These are phyloP conservation scores for Leccinum cinnamomeum DNA, from an alignment of 1,284 basidiomycete species.

Conservation along the genomic window DNA sequence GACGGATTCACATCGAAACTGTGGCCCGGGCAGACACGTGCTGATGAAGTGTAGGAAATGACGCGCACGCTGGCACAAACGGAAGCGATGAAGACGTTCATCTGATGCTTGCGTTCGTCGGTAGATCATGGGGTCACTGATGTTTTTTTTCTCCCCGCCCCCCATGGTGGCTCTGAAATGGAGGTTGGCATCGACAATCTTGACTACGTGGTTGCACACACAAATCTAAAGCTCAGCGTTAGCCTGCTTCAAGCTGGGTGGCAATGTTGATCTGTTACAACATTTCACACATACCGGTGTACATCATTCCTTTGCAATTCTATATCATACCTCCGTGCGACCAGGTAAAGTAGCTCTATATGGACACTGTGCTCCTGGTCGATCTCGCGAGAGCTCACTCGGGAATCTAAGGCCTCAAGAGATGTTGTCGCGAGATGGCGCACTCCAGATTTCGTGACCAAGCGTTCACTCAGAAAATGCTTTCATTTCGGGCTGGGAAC, in stretches of 20 bases:
- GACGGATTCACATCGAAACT: conserved; percentile 38
- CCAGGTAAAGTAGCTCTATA: no score
- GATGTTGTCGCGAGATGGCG: conserved; percentile 29
- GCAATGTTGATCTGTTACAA: not conserved
- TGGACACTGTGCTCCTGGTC: conserved; percentile 41
- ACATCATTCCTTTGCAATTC: no score
- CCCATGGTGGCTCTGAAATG: conserved; percentile 63
- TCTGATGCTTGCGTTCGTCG: conserved; percentile 49
- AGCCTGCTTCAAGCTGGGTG: conserved; percentile 3
- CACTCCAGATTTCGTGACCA: conserved; percentile 39
- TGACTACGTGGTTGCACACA: conserved; percentile 38
- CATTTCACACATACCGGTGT: conserved; percentile 25
- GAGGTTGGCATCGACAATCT: conserved; percentile 44
- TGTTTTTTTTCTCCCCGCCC: conserved; percentile 54
- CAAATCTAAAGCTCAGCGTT: no score
- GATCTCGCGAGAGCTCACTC: conserved; percentile 45
- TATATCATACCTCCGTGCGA: no score
- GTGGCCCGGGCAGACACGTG: conserved; percentile 53
- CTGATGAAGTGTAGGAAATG: conserved; percentile 59
- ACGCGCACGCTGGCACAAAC: conserved; percentile 38
- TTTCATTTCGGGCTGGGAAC: no score
- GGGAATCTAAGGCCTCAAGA: conserved; percentile 28
- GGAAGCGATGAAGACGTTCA: conserved; percentile 45
- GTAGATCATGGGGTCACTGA: conserved; percentile 46
- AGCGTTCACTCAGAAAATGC: no score